Evolutionary conservation across 257 asterid species (phyloP), one percentile per base, ranked within the genome.

Genomic region (Nicotiana noctiflora): DNA sequence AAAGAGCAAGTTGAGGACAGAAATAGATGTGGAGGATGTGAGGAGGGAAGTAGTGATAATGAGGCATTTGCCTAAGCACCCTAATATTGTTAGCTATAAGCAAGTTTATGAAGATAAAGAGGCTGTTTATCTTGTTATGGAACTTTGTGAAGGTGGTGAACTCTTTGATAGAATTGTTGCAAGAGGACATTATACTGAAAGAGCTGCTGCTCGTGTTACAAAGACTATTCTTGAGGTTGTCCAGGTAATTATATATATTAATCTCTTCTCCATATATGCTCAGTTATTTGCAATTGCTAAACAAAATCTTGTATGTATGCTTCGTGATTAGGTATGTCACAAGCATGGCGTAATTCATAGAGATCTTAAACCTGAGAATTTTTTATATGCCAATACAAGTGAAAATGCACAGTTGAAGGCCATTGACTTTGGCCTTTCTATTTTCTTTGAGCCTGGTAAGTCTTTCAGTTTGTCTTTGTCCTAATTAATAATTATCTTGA

Each of bases 141-240:
- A 94, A 86, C 90, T 92, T n/a, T 92, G 98, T 82, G 89, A 90
- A 67, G 97, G 98, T 7, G 98, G 98, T 0, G 98, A 94, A 74
- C 79, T 94, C 4, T 94, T 94, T 70, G 98, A 94, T 82, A 92
- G 98, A 84, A 92, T 94, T 25, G 91, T 94, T 17, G 88, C 91
- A 0, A 89, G 86, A 70, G 97, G 97, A 4, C 98, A 94, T 88
- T 94, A 89, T n/a, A 91, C 97, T 2, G 98, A 94, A 83, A 84
- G 97, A 85, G 94, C 91, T 46, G 97, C 98, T 44, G 94, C 97
- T 8, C 86, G 60, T 46, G 97, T 87, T 21, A 89, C 93, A 83
- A 91, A 91, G 82, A 94, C 97, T 21, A 92, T 94, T 85, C 89
- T 94, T 79, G 92, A 94, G 55, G 97, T 94, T 76, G 91, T 94